Evolutionary conservation across 78 protist species (phyloP).

Genomic region (Speleostelium caveatum): DNA sequence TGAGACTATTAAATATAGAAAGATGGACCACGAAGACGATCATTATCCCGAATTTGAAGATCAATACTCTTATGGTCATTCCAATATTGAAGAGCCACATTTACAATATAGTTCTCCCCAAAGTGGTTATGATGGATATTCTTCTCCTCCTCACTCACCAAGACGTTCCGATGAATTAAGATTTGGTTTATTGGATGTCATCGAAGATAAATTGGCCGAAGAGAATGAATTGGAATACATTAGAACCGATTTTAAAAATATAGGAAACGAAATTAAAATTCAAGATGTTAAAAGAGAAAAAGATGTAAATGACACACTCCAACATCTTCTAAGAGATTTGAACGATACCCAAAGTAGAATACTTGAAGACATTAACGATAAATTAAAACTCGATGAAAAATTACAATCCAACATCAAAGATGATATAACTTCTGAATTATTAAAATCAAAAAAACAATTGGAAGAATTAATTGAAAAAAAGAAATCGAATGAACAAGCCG

Average conservation of each 20-base stretch:
- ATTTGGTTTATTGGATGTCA: conserved; percentile 60
- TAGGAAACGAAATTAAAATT: conserved; percentile 26
- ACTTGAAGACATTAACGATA: conserved; percentile 23
- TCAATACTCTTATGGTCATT: background rate
- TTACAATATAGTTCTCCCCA: conserved; percentile 27
- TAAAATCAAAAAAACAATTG: background rate
- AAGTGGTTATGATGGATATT: background rate
- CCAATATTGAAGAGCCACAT: background rate
- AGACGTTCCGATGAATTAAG: background rate
- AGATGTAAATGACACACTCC: conserved; percentile 8
- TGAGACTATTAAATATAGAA: background rate
- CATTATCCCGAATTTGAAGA: background rate
- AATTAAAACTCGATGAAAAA: conserved; percentile 23
- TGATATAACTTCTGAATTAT: background rate
- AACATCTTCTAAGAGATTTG: conserved; percentile 6
- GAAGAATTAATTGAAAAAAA: conserved; percentile 1
- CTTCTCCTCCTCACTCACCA: background rate
- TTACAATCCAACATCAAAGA: conserved; percentile 12
- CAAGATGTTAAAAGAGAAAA: conserved; percentile 61
- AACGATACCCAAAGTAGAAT: conserved; percentile 36
- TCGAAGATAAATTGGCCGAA: conserved; percentile 64
- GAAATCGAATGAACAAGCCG: background rate
- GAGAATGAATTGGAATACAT: conserved; percentile 61
- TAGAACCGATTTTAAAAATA: conserved; percentile 45
- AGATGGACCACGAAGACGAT: background rate